Evolutionary conservation across 306 rosid species (phyloP).

Genomic region (Gastrolobium villosum): DNA sequence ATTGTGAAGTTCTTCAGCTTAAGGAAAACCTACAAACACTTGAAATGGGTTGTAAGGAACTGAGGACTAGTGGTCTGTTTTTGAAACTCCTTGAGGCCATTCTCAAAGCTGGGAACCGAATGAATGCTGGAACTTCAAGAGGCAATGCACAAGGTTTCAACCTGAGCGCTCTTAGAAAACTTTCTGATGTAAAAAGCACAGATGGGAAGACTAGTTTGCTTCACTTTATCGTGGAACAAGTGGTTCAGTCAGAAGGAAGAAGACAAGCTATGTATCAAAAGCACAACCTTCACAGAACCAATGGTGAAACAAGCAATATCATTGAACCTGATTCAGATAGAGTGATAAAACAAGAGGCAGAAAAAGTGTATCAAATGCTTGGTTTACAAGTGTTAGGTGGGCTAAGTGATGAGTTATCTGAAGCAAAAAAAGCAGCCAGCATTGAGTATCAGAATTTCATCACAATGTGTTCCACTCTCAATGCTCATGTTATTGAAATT

Average conservation of each 20-base stretch:
- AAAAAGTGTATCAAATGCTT: slow-evolving; percentile 50
- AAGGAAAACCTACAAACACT: slow-evolving; percentile 69
- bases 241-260: slow-evolving; percentile 76
- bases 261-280: slow-evolving; percentile 49
- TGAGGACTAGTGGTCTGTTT: slow-evolving; percentile 64
- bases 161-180: slow-evolving; percentile 71
- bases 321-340: slow-evolving; percentile 22
- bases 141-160: slow-evolving; percentile 91
- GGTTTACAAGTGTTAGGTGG: slow-evolving; percentile 67
- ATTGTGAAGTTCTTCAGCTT: slow-evolving; percentile 67
- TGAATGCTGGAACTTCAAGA: slow-evolving; percentile 93
- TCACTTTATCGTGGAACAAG: slow-evolving; percentile 86
- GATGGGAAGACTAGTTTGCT: slow-evolving; percentile 82
- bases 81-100: slow-evolving; percentile 86
- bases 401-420: slow-evolving; percentile 62
- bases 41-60: slow-evolving; percentile 76
- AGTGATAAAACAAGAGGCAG: slow-evolving; percentile 49
- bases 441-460: slow-evolving; percentile 65
- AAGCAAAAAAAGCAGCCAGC: slow-evolving; percentile 76
- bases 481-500: slow-evolving; percentile 56
- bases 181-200: slow-evolving; percentile 80
- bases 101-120: slow-evolving; percentile 84
- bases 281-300: slow-evolving; percentile 28
- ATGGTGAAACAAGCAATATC: slow-evolving; percentile 31
- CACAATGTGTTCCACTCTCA: slow-evolving; percentile 54